Base-by-base conservation (phyloP, 2,329 filamentous ascomycete genomes). In the Fusarium sp. region DNA sequence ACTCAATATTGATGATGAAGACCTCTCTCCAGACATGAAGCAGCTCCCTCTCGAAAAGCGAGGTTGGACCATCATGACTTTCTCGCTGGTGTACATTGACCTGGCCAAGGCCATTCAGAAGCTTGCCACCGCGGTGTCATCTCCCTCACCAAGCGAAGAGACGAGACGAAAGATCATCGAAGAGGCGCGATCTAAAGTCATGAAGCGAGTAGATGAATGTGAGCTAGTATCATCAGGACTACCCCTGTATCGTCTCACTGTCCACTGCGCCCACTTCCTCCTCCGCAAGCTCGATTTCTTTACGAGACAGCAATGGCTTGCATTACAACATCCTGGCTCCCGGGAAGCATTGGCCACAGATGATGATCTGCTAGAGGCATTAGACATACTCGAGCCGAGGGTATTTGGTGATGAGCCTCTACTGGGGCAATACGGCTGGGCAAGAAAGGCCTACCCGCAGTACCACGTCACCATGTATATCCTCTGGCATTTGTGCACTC, bases 381-480 rank as follows among this genome's bases (percentile, higher is more conserved):
- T 58, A 22, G 56, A 58, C 1, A 40, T 40, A 14, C 34, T 58
- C 4, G 56, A 40, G 5, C 20, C 22, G 3, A 58, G 56, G 4
- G 16, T 58, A 5, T 40, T 40, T 20, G 22, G 56, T n/a, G 34
- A 40, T 11, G 56, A 58, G 10, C 20, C 35, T 58, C 56, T 58
- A 16, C 34, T 58, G 3, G 31, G 9, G 22, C 34, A 7, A 18
- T 58, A n/a, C 7, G 16, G 20, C 7, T 58, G 56, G 56, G 56
- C 56, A 2, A 18, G 34, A 5, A 40, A 37, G 22, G 56, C 56
- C 0, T 58, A 58, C 20, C 56, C 56, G 10, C 56, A 58, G 22
- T 58, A 58, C 7, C 20, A 58, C 1, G 56, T 40, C 35, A 58
- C 56, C 56, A 58, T 58, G 56, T 58, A 58, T 18, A 58, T 58